Evolutionary conservation across 352 stramenopile species (phyloP), one percentile per base, ranked within the genome.

Genomic region (Globisporangium mamillatum): DNA sequence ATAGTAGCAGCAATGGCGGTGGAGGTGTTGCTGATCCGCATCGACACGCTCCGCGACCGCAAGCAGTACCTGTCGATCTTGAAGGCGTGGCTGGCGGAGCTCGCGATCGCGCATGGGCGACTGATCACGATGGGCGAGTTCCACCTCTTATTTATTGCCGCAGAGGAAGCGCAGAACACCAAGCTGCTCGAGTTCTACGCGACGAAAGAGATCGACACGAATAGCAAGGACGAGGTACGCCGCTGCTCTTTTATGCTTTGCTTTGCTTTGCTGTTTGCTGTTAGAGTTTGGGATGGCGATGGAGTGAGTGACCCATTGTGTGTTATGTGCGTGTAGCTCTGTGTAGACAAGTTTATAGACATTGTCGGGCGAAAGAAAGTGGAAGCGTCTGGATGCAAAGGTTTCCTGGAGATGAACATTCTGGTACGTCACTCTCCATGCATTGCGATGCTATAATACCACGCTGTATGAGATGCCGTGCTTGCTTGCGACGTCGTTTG

Each of bases 341-440:
- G 83, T 56, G 67, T 89, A 1, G 87, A 94, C 70, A 79, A 72
- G 18, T 93, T 93, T 55, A 86, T 92, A 25, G 87, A 94, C 56
- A 68, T 92, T 0, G 73, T 94, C 5, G 87, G 83, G 0, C 68
- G 78, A 2, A 88, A 92, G 61, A 57, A 60, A 4, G 78, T 92
- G 58, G 50, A 75, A 1, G 64, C 20, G 6, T 68, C 66, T 2
- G 59, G 69, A 3, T 90, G 81, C 76, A 92, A 86, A 52, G 84
- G 83, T 0, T 92, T 94, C 53, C 65, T 89, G 34, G 87, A 94
- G 67, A 92, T 94, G 82, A 87, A 92, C 62, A 75, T 93, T 29
- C 67, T 94, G 77, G 86, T 92, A 70, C 41, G 79, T 41, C 48
- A 32, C 12, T 36, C 16, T 70, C 22, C 12, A 25, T n/a, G 4